Base-by-base conservation (phyloP, 225 moss, liverwort and hornwort genomes). In the Takakia lepidozioides region DNA sequence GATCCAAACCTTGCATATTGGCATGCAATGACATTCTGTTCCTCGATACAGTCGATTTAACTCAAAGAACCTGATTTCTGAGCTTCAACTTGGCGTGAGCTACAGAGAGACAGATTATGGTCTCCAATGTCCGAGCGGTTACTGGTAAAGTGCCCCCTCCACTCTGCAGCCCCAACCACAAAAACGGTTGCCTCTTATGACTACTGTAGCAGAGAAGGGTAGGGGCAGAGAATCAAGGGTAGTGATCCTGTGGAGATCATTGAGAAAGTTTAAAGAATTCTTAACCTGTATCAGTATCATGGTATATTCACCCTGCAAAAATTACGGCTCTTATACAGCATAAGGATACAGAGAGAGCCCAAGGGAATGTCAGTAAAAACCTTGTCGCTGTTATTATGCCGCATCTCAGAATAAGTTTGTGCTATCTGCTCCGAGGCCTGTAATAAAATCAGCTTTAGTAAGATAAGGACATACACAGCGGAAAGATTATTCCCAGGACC, bases 341-440 rank as follows among this genome's bases (percentile, higher is more conserved):
- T n/a, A n/a, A n/a, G n/a, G n/a, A n/a, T n/a, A n/a, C n/a, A n/a
- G n/a, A n/a, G n/a, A n/a, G n/a, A n/a, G n/a, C n/a, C n/a, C 3
- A 28, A 51, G 29, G 51, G 11, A 19, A 51, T 14, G 51, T 14
- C 0, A 5, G 38, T 10, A 36, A 2, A 23, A 41, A 78, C 82
- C 73, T 77, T 78, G 23, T 73, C 76, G 6, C 65, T 52, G 34
- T 56, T 62, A 34, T 73, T 67, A 36, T 70, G 70, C 43, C 90
- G 71, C 86, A 90, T 86, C 46, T 90, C 90, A 54, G 90, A 80
- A 57, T 90, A 90, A 22, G 90, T 86, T 61, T 90, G 90, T 8
- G 90, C 90, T 64, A 90, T 90, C 55, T 86, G 86, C 63, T 90
- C 90, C 27, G 86, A 77, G 39, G 89, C 86, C 85, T 83, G 82